Percentiles rank a stretch among this genome's conserved stretches.
Conservation (phyloP, 2,329 filamentous ascomycete genomes). For the Truncatella angustata region DNA sequence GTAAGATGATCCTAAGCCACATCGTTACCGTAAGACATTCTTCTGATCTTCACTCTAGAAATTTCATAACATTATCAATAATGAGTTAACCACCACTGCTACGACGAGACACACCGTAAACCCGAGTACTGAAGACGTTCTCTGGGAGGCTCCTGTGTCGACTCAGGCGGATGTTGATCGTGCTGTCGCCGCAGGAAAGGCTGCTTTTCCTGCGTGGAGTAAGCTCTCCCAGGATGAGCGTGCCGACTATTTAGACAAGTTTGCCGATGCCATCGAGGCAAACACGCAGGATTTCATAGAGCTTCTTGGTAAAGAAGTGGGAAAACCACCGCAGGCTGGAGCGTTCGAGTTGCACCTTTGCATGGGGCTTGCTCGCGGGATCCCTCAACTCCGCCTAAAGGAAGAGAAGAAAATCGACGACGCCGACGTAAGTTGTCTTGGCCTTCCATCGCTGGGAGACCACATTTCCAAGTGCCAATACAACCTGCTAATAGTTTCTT, state of each 20-base stretch:
- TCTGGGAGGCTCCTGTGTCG: constrained; percentile 1
- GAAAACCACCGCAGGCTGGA: constrained; percentile 15
- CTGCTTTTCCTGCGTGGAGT: constrained; percentile 6
- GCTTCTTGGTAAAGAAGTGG: constrained; percentile 14
- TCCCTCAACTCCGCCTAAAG: constrained; percentile 26
- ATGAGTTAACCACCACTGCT: background rate
- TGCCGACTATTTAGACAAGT: constrained; percentile 19
- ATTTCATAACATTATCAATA: constrained; percentile 5
- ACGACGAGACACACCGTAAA: background rate
- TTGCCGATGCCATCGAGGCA: constrained; percentile 16
- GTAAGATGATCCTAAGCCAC: constrained; percentile 7
- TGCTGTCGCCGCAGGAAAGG: background rate
- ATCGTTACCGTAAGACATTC: background rate
- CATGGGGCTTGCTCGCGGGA: constrained; percentile 26
- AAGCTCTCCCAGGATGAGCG: constrained; percentile 16
- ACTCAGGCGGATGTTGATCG: background rate
- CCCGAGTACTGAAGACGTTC: constrained; percentile 1
- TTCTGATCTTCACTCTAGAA: background rate
- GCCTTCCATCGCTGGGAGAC: no score
- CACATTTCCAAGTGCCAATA: background rate
- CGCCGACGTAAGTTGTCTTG: constrained; percentile 14
- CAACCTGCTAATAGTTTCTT: background rate
- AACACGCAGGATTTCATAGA: constrained; percentile 12
- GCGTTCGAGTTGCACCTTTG: constrained; percentile 13
- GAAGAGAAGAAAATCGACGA: constrained; percentile 12